Evolutionary conservation across 345 rosid species (phyloP).

Genomic region (Combretum micranthum): DNA sequence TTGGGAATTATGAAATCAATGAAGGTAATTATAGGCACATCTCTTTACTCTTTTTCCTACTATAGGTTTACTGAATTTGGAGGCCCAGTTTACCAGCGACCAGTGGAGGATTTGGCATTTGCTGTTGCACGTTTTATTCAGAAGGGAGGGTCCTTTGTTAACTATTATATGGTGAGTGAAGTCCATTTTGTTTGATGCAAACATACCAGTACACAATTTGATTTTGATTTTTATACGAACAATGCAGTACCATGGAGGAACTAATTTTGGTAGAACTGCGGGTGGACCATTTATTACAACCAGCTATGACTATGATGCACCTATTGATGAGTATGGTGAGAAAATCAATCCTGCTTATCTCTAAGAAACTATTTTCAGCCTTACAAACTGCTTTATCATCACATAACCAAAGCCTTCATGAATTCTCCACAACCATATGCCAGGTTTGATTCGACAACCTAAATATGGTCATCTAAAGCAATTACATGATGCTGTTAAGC

Average conservation of each 20-base stretch:
- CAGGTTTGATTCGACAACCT: conserved; percentile 79
- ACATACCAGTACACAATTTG: background rate
- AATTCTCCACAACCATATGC: conserved; percentile 3
- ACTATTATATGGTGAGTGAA: conserved; percentile 60
- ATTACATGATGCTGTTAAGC: conserved; percentile 62
- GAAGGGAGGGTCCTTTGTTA: conserved; percentile 56
- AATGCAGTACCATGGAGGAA: conserved; percentile 68
- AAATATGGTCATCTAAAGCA: conserved; percentile 69
- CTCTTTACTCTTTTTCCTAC: background rate
- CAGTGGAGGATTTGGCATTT: conserved; percentile 70
- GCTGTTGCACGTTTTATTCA: conserved; percentile 63
- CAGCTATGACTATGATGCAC: conserved; percentile 70
- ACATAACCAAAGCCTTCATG: background rate
- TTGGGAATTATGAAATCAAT: background rate
- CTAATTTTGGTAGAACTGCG: conserved; percentile 63
- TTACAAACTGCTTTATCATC: background rate
- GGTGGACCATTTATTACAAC: conserved; percentile 73
- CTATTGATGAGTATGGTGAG: conserved; percentile 69
- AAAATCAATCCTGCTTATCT: background rate
- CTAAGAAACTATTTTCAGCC: background rate
- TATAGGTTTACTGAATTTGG: conserved; percentile 65
- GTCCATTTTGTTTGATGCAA: background rate
- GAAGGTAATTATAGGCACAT: background rate
- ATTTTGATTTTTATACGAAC: background rate
- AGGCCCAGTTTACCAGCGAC: conserved; percentile 33